Base-by-base conservation (phyloP, 2,329 filamentous ascomycete species). In the Aspergillus costaricaensis region DNA sequence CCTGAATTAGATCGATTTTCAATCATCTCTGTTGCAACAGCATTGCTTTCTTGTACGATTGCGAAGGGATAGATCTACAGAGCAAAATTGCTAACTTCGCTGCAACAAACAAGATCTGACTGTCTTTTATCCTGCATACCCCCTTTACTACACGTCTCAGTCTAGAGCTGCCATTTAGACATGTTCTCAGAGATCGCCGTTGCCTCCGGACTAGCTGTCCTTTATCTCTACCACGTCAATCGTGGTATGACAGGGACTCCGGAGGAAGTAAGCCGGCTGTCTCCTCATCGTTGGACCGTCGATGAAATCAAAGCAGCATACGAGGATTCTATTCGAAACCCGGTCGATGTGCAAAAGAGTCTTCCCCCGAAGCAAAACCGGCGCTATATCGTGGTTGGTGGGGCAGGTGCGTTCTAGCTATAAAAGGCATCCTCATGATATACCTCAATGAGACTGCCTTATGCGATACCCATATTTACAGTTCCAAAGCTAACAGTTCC, bases 331-430 rank as follows among this genome's bases (percentile, higher is more conserved):
- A 47, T 68, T 19, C 58, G 71, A 27, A 62, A 60, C 3, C 74
- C 74, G 1, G 62, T 74, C 25, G 73, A 78, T 58, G 67, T 76
- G 39, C 66, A 55, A 30, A 68, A 73, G 51, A 70, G 70, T 52
- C 66, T 79, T 7, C 76, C 76, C 5, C 72, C 74, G 2, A 77
- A 72, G 61, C 74, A 75, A 59, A 65, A 68, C 5, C 69, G 76
- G 10, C 73, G 76, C 5, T 79, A 79, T 60, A 68, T 79, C 17
- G 67, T 79, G 27, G 72, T 76, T 44, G 76, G 76, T 47, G 76
- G 76, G 63, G 70, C 74, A 41, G 76, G 76, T 75, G 57, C 39
- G 70, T 70, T 27, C 27, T 55, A n/a, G 9, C 36, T 14, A 1
- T 30, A 41, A n/a, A 19, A 17, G 25, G 4, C 27, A n/a, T 5